Base-by-base conservation (phyloP, 331 rosid genomes). In the Ulmus americana region DNA sequence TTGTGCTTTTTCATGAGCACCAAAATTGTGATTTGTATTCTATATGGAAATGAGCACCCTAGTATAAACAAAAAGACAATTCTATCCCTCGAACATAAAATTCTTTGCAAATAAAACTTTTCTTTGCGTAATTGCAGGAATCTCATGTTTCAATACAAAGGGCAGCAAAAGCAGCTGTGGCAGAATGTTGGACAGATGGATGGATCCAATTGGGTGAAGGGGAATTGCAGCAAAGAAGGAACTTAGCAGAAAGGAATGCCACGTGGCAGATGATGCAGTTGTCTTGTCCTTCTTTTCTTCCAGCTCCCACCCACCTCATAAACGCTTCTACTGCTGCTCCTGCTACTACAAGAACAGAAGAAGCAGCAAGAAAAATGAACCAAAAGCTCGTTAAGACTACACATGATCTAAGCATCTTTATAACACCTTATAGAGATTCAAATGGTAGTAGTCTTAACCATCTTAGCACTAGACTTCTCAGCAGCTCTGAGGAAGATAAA, bases 181-280 rank as follows among this genome's bases (percentile, higher is more conserved):
- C 87, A 82, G 87, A 59, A 56, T 52, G 83, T 65, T 79, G 76
- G 81, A 64, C 91, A 79, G 88, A 84, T 64, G 96, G 86, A 78
- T 83, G 96, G 92, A 58, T 78, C 78, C 96, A 76, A 81, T 86
- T 91, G 75, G 84, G 79, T 59, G 88, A 81, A 49, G 82, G 73
- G 53, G 84, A 83, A 79, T 79, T 82, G 73, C 87, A 76, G 41
- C 86, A 83, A 55, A 79, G 79, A 76, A 82, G 84, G 12, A 86
- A 78, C 85, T 79, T 84, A 42, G 74, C 65, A 50, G 91, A 84
- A 80, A 82, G 84, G 90, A 84, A 88, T 84, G 86, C 90, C 87
- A 77, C 88, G 81, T 88, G 95, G 95, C 95, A 84, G 13, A 78
- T 72, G 82, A 84, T 84, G 85, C 88, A 82, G 72, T 54, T 77